A percentile compares a stretch with the other conserved stretches of the same genome.
phyloP scores from a whole-genome alignment of 2,329 filamentous ascomycete species.

The Alternaria consortialis region DNA sequence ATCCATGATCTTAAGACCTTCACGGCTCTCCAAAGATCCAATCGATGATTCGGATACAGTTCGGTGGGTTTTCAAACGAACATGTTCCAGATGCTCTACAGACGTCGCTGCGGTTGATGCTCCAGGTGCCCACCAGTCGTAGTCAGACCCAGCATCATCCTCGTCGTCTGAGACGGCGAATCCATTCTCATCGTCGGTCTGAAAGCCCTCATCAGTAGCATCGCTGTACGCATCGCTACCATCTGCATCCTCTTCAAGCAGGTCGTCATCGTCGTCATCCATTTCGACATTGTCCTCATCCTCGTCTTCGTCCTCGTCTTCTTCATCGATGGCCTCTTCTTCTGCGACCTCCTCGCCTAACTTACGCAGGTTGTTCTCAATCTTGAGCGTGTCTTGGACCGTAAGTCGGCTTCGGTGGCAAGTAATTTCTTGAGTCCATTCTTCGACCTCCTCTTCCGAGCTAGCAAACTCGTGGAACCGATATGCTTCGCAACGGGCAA shows the following conservation, averaged over 20 bases:
- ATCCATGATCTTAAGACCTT: slow-evolving; percentile 39
- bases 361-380: slow-evolving; percentile 87
- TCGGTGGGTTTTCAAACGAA: slow-evolving; percentile 57
- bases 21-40: slow-evolving; percentile 58
- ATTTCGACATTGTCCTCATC: slow-evolving; percentile 55
- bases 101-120: slow-evolving; percentile 63
- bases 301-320: slow-evolving; percentile 58
- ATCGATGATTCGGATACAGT: slow-evolving; percentile 64
- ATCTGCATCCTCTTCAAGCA: slow-evolving; percentile 60
- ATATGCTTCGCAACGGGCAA: slow-evolving; percentile 63
- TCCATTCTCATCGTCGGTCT: slow-evolving; percentile 80
- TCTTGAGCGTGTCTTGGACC: slow-evolving; percentile 85
- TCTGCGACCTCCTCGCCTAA: slow-evolving; percentile 84
- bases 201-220: slow-evolving; percentile 72
- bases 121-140: slow-evolving; percentile 69
- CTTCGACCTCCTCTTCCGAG: slow-evolving; percentile 83
- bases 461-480: slow-evolving; percentile 92
- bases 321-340: slow-evolving; percentile 77
- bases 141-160: slow-evolving; percentile 70
- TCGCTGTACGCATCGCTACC: slow-evolving; percentile 48
- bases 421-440: slow-evolving; percentile 82
- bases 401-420: slow-evolving; percentile 77
- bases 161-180: slow-evolving; percentile 76
- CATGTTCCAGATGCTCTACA: slow-evolving; percentile 57
- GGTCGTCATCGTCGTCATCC: slow-evolving; percentile 51